Evolutionary conservation across 306 rosid species (phyloP), one percentile per base, ranked within the genome.

Genomic region (Quercus cerris): DNA sequence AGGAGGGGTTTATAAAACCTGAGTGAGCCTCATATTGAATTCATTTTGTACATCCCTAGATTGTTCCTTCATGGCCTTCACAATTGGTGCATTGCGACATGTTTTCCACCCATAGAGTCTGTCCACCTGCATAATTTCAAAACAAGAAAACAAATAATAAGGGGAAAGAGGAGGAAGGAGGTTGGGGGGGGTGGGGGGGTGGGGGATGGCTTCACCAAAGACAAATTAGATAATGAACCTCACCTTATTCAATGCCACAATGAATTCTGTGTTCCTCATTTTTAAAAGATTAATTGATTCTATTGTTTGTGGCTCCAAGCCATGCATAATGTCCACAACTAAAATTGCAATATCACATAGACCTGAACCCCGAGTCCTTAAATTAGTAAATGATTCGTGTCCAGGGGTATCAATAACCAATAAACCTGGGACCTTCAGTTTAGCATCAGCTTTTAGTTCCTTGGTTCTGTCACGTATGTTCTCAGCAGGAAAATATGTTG

Each of bases 281-380:
- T 83, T 95, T 84, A 95, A 90, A 58, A 95, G 92, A 77, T 95
- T 90, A 75, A 95, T 89, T 4, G 99, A 95, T 80, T 95, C 99
- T 63, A 90, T 93, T 74, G 99, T 95, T 71, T 93, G 99, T 35
- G 84, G 99, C 90, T 95, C 97, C 81, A 95, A 84, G 71, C 99
- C 99, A 78, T 95, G 98, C 99, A 95, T 95, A 70, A 95, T 91
- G 84, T 95, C 99, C 70, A 95, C 99, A 71, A 95, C 98, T 89
- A 93, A 86, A 83, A 95, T 93, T 54, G 99, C 98, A 73, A 93
- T 93, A 82, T 95, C 99, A 80, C 99, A 93, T 81, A 93, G 79
- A 58, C 99, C 97, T 7, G 99, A 95, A 80, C 99, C 99, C 71
- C 99, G 89, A 69, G 99, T 91, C 77, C 99, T 88, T 44, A 95